Evolutionary conservation across 2,329 filamentous ascomycete genomes (phyloP).

Genomic region (Diaporthe sp.): DNA sequence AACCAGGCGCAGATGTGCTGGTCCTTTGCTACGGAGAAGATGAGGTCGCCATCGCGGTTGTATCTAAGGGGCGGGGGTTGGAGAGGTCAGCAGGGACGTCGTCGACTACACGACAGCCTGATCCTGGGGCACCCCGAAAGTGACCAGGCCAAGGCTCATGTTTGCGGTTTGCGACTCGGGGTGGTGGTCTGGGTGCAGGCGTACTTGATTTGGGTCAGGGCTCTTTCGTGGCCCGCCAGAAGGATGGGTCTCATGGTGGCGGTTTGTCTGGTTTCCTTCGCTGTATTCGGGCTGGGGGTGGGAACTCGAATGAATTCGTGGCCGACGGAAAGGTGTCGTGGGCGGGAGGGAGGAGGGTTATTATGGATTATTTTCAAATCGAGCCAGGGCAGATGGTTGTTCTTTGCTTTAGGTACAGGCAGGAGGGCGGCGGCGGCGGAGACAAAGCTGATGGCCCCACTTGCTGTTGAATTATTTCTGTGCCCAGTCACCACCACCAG

Average conservation of each 20-base stretch:
- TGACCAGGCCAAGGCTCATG: conserved; percentile 9
- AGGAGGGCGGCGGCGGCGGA: conserved; percentile 24
- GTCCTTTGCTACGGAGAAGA: conserved; percentile 97
- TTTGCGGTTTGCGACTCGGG: conserved; percentile 27
- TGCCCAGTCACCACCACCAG: conserved; percentile 32
- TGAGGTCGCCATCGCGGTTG: conserved; percentile 94
- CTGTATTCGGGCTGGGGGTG: neutral
- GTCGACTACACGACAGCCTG: neutral
- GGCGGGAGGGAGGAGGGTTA: conserved; percentile 16
- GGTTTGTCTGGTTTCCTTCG: conserved; percentile 44
- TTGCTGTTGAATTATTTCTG: conserved; percentile 35
- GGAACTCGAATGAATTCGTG: conserved; percentile 11
- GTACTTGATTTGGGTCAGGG: conserved; percentile 93
- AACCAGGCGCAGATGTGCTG: conserved; percentile 98
- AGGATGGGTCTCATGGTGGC: conserved; percentile 95
- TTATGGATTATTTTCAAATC: conserved; percentile 29
- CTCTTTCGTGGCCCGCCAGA: conserved; percentile 95
- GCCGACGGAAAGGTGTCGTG: conserved; percentile 8
- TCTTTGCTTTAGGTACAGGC: conserved; percentile 19
- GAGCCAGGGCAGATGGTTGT: conserved; percentile 17
- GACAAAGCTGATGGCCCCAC: conserved; percentile 41
- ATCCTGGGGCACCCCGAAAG: no score
- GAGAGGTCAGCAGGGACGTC: conserved; percentile 12
- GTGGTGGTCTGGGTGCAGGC: conserved; percentile 44
- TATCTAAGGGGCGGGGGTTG: conserved; percentile 66